A percentile compares a stretch with the other conserved stretches of the same genome.
phyloP scores from a whole-genome alignment of 2,329 filamentous ascomycete species.

The Colletotrichum sp. region DNA sequence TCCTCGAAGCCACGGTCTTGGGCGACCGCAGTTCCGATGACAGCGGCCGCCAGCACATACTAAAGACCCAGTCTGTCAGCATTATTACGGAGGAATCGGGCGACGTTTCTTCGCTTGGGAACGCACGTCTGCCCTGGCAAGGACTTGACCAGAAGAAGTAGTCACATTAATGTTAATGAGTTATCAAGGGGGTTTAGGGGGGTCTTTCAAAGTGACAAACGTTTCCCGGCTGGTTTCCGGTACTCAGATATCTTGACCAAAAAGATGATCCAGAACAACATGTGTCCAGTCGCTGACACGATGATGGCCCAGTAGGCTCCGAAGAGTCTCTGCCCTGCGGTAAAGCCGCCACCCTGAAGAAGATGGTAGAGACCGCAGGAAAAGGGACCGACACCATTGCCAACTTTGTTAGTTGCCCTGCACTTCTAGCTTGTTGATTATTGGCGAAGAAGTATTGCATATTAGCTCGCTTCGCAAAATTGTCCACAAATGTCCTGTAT shows the following conservation, averaged over 20 bases:
- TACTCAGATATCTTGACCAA: neutral
- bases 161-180: neutral
- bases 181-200: neutral
- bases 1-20: neutral
- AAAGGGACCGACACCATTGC: neutral
- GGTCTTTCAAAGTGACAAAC: neutral
- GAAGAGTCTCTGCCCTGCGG: neutral
- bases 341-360: neutral
- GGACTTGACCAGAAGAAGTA: neutral
- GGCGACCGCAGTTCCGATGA: neutral
- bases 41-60: neutral
- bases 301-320: neutral
- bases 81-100: neutral
- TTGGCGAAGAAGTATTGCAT: neutral
- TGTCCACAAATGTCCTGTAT: neutral
- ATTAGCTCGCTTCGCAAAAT: too few relatives aligned
- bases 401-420: neutral
- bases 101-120: neutral
- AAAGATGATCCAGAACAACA: neutral
- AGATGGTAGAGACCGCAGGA: neutral
- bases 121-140: neutral
- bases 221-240: neutral
- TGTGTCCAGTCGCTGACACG: fast-evolving
- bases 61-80: neutral
- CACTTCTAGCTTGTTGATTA: neutral